These are phyloP conservation scores for Zea luxurians DNA, from an alignment of 176 grass and related monocot species.

Conservation along the genomic window DNA sequence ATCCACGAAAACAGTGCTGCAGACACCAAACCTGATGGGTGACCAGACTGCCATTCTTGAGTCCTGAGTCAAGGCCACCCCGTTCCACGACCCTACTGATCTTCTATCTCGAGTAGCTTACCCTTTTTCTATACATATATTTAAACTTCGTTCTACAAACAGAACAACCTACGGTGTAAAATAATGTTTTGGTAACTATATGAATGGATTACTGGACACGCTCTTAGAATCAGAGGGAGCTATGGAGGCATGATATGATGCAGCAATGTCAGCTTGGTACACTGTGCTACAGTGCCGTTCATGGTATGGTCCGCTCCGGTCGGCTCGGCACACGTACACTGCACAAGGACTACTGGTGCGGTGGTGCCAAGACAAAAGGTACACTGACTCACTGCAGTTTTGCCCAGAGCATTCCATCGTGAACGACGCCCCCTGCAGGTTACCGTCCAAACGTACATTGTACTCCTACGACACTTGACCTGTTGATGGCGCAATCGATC, in stretches of 20 bases:
- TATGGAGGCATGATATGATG: not conserved
- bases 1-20: not conserved
- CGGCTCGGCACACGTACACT: constrained; percentile 10
- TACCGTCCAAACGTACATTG: not conserved
- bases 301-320: not conserved
- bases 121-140: too few species aligned
- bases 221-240: not conserved
- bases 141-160: too few species aligned
- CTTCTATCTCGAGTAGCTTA: too few species aligned
- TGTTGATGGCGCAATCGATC: constrained; percentile 30
- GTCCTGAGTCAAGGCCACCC: constrained; percentile 7
- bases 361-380: not conserved
- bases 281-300: not conserved
- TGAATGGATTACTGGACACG: too few species aligned
- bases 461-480: not conserved
- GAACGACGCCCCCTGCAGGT: not conserved
- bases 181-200: too few species aligned
- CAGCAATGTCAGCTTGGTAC: constrained; percentile 16
- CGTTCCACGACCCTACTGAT: constrained; percentile 45
- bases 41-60: too few species aligned
- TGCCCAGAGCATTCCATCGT: not conserved
- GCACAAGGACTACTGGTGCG: not conserved
- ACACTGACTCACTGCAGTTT: not conserved
- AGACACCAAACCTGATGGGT: too few species aligned
- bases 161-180: too few species aligned